These are phyloP conservation scores for Naganishia sp. DNA, from an alignment of 1,284 basidiomycete species.

Conservation along the genomic window DNA sequence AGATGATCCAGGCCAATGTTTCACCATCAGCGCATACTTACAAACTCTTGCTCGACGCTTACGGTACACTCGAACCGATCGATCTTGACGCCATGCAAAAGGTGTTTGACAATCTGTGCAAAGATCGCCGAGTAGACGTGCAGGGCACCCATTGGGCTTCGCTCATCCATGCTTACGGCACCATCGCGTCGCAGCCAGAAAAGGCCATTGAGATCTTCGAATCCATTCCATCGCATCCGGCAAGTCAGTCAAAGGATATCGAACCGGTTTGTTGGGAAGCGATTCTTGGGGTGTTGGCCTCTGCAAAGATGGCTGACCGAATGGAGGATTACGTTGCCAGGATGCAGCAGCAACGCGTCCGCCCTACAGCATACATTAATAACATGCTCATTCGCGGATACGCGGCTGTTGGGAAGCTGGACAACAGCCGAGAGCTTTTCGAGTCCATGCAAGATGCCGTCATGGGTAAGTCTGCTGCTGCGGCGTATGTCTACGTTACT, in stretches of 20 bases:
- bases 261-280: conserved; percentile 92
- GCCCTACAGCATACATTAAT: conserved; percentile 93
- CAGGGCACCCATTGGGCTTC: conserved; percentile 89
- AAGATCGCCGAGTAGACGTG: conserved; percentile 61
- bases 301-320: conserved; percentile 75
- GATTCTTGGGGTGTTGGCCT: conserved; percentile 82
- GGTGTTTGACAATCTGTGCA: conserved; percentile 66
- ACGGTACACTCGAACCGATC: conserved; percentile 81
- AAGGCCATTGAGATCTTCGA: conserved; percentile 78
- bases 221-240: conserved; percentile 62
- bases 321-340: conserved; percentile 68
- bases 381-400: conserved; percentile 91
- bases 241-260: conserved; percentile 52
- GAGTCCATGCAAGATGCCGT: conserved; percentile 79
- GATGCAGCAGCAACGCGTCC: conserved; percentile 67
- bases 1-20: conserved; percentile 67
- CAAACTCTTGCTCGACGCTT: conserved; percentile 90
- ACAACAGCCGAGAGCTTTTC: conserved; percentile 73
- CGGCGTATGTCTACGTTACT: neutral
- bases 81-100: conserved; percentile 74
- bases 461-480: conserved; percentile 33
- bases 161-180: conserved; percentile 87
- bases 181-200: conserved; percentile 73
- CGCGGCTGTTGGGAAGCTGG: conserved; percentile 70
- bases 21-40: conserved; percentile 84